Evolutionary conservation across 139 green algal genomes (phyloP), one percentile per base, ranked within the genome.

Genomic region (Tetraselmis striata): DNA sequence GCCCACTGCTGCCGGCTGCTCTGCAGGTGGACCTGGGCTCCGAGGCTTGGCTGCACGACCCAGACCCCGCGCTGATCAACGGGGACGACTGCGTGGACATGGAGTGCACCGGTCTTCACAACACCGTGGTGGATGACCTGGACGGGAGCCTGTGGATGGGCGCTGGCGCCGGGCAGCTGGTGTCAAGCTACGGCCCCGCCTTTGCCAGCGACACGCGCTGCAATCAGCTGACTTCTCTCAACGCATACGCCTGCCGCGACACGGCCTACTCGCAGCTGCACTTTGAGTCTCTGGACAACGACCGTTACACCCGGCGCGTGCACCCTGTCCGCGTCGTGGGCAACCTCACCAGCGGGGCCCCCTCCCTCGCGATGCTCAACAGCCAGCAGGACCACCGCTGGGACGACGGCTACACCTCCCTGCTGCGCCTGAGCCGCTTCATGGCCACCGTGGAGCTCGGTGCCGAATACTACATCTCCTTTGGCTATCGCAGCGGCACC

Each of bases 371-470:
- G n/a, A 83, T 67, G 24, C 45, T 85, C 2, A 85, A 85, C 58
- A 77, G 81, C 30, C 82, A 75, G 22, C 59, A 82, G 76, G 81
- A 85, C 79, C 75, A 79, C n/a, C 31, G 74, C 27, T 85, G 81
- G 81, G 81, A 85, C 77, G 77, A 81, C 77, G 75, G 74, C 76
- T 85, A 85, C 81, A 85, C 81, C 25, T 85, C 81, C 18, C 81
- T 85, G 29, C 76, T 85, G 32, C 75, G 81, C 5, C 58, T 85
- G 23, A 82, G 75, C 75, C 30, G 81, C 23, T 85, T 85, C 74
- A 31, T 29, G 0, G 75, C 77, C 0, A 79, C 74, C 11, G 81
- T 85, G 77, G 75, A 85, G 29, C 76, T 81, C 2, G 74, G 75
- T 25, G 32, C 31, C 11, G 23, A 1, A 25, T 85, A 85, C 28